Evolutionary conservation across 2,329 filamentous ascomycete species (phyloP), one percentile per base, ranked within the genome.

Genomic region (Botrytis porri): DNA sequence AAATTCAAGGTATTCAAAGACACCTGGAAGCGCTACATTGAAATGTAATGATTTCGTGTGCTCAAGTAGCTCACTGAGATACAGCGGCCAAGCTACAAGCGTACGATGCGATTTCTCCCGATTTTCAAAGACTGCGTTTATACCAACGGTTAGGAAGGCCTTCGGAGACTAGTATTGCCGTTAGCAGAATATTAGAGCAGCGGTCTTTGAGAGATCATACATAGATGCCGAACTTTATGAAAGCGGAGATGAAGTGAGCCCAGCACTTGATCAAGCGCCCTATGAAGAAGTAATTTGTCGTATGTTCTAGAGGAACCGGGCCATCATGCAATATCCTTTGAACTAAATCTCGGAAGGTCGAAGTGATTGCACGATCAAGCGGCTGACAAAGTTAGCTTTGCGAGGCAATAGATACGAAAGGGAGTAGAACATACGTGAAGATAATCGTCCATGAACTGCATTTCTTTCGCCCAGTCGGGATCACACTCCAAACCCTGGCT

Each of bases 41-140:
- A 77, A 85, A 69, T 87, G 84, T 51, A 85, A 81, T 32, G 86
- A 78, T 12, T 82, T 82, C 63, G 75, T 77, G 65, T 84, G 80
- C 71, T 85, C 84, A 32, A 89, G 79, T 14, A 90, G 80, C 0
- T 82, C 83, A 3, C 84, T 81, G 37, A 89, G 78, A 76, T 90
- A 90, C 12, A 90, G 81, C 0, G 85, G 77, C 51, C 84, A 82
- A 74, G 87, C 87, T 70, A 84, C 85, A 37, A 51, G 85, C 83
- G 25, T 78, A 71, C 45, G 82, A 82, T 79, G 89, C 87, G 74
- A 86, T 84, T 29, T 84, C 81, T 2, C 81, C 62, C 82, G 82
- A 80, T 84, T 76, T 18, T 76, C 73, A 72, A 80, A 80, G 3
- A 78, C 73, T 25, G 75, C 75, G 72, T 77, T 79, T 74, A 76